Percentiles rank a stretch among this genome's conserved stretches.
These are phyloP conservation scores for Mortierella antarctica DNA, from an alignment of 192 early-diverging fungal species.

Conservation along the genomic window DNA sequence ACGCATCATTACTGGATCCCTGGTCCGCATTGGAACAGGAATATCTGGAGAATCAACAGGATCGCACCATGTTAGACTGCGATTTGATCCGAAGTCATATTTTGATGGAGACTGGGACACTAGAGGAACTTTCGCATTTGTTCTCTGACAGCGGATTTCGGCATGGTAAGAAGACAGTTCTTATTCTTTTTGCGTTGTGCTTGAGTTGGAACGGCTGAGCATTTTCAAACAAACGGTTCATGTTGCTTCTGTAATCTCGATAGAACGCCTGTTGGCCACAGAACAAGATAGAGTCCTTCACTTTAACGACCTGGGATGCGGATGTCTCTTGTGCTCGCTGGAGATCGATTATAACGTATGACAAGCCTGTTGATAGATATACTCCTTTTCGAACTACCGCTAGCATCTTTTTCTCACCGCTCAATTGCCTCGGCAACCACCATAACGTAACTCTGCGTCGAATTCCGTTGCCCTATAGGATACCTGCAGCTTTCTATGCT, in stretches of 20 bases:
- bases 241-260: not conserved
- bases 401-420: not conserved
- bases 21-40: slow-evolving; percentile 12
- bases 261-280: not conserved
- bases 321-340: slow-evolving; percentile 15
- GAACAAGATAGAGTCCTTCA: slow-evolving; percentile 4
- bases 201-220: not conserved
- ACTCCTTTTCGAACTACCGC: too few species aligned
- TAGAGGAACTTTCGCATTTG: slow-evolving; percentile 12
- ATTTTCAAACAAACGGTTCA: not conserved
- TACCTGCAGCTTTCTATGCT: slow-evolving; percentile 8
- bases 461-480: not conserved
- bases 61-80: too few species aligned
- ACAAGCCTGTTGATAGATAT: too few species aligned
- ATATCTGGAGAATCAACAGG: not conserved
- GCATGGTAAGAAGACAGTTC: not conserved
- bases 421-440: too few species aligned
- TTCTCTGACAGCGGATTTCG: slow-evolving; percentile 12
- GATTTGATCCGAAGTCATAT: slow-evolving; percentile 6
- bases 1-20: not conserved
- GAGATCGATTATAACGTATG: slow-evolving; percentile 36
- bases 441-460: too few species aligned
- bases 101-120: slow-evolving; percentile 1
- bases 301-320: not conserved
- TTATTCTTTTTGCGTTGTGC: not conserved